These are phyloP conservation scores for Cadophora sp. DNA, from an alignment of 2,329 filamentous ascomycete species.

Conservation along the genomic window DNA sequence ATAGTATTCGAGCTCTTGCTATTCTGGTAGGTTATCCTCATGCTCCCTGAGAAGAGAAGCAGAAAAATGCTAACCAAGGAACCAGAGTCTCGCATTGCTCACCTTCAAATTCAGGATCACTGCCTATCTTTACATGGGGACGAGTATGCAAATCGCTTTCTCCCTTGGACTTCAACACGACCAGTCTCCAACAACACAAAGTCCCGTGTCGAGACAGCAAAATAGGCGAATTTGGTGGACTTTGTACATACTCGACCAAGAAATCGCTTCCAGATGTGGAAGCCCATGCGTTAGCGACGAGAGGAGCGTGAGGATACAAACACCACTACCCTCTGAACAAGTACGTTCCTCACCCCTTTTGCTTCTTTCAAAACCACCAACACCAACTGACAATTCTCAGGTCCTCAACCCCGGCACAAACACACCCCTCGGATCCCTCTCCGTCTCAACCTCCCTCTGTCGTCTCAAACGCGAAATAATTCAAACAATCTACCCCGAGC, in stretches of 20 bases:
- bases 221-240: conserved; percentile 37
- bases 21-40: conserved; percentile 26
- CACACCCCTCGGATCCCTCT: conserved; percentile 31
- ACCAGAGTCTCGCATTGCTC: conserved; percentile 29
- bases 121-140: conserved; percentile 36
- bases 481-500: conserved; percentile 33
- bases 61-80: neutral
- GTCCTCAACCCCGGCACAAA: conserved; percentile 33
- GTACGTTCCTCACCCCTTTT: conserved; percentile 6
- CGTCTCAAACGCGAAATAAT: conserved; percentile 34
- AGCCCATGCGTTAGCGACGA: conserved; percentile 33
- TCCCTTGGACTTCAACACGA: conserved; percentile 35
- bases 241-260: conserved; percentile 34
- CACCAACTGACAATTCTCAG: neutral
- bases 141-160: conserved; percentile 34
- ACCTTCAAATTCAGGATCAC: conserved; percentile 33
- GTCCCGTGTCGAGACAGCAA: conserved; percentile 29
- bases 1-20: conserved; percentile 34
- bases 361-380: too few relatives aligned
- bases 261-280: conserved; percentile 32
- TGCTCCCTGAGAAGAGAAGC: too few relatives aligned
- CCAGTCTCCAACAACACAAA: conserved; percentile 30
- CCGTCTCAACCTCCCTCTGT: conserved; percentile 30
- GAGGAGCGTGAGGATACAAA: conserved; percentile 30
- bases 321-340: conserved; percentile 32